Evolutionary conservation across 768 basidiomycete species (phyloP), one percentile per base, ranked within the genome.

Genomic region (Auriscalpium vulgare): DNA sequence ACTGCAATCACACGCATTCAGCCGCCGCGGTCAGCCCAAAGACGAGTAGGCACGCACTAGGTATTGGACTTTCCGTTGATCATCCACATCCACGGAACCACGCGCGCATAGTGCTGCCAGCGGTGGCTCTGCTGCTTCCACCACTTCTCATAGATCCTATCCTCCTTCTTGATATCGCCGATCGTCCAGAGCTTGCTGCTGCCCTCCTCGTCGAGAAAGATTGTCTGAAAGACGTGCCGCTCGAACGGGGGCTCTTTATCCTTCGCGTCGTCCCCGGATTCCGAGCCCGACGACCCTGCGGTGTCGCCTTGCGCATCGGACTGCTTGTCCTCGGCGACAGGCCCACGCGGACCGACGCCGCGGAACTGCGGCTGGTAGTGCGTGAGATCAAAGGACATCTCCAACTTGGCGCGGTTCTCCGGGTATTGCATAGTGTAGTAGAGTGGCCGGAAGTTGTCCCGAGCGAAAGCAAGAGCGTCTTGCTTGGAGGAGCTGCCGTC

Each of bases 81-180:
- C 50, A 66, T 61, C 69, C 67, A 69, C 68, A 75, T 70, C 66
- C 70, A 72, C 35, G 74, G 72, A 23, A 75, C 72, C 29, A 67
- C 67, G 4, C 55, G 59, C 17, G 69, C 66, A 45, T 74, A 75
- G 56, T 75, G 73, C 63, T 78, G 76, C 76, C 76, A 79, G 21
- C 76, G 71, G 59, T 79, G 76, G 51, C 74, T 74, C 63, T 77
- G 76, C 62, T 78, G 78, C 63, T 79, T 78, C 78, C 77, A 79
- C 77, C 75, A 76, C 62, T 77, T 76, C 64, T 77, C 70, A 61
- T 68, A 50, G 34, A 78, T 74, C 37, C 72, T 63, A 61, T 72
- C 69, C 17, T 73, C 67, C 37, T 64, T 63, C 13, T 67, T 56
- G 51, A 79, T 77, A 43, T 75, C 74, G 35, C 63, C 65, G 59